Percentiles rank a stretch among this genome's conserved stretches.
These are phyloP conservation scores for Colletotrichum graminicola DNA, from an alignment of 2,329 filamentous ascomycete species.

Conservation along the genomic window DNA sequence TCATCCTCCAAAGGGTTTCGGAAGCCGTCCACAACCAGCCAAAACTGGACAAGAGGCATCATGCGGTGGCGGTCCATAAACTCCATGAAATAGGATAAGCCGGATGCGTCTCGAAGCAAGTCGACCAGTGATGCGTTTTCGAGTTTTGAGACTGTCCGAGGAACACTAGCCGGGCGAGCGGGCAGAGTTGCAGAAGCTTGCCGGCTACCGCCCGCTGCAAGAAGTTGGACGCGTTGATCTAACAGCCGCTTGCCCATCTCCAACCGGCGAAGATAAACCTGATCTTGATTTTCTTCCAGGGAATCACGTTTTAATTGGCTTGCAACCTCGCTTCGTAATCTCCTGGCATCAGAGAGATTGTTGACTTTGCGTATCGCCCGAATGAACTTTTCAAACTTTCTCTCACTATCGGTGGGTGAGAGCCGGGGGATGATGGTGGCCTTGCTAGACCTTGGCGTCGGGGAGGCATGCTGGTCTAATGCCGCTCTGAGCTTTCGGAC, in stretches of 20 bases:
- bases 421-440: conserved; percentile 82
- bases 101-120: conserved; percentile 89
- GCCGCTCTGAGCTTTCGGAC: conserved; percentile 92
- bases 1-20: conserved; percentile 91
- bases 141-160: conserved; percentile 64
- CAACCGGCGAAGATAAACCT: conserved; percentile 86
- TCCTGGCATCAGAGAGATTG: conserved; percentile 91
- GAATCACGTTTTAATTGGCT: conserved; percentile 92
- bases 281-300: conserved; percentile 82
- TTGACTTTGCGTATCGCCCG: conserved; percentile 88
- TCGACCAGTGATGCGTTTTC: conserved; percentile 84
- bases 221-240: conserved; percentile 87
- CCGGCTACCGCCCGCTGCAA: conserved; percentile 76
- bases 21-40: conserved; percentile 97
- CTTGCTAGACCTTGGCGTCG: conserved; percentile 75
- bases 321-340: conserved; percentile 91
- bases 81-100: conserved; percentile 98
- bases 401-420: conserved; percentile 85
- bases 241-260: conserved; percentile 92
- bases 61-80: conserved; percentile 94
- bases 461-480: conserved; percentile 91
- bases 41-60: conserved; percentile 95
- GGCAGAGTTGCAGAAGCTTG: conserved; percentile 47
- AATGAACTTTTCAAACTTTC: conserved; percentile 95
- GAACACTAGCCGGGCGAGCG: conserved; percentile 19